These are phyloP conservation scores for Roridomyces roridus DNA, from an alignment of 768 basidiomycete genomes.

Conservation along the genomic window DNA sequence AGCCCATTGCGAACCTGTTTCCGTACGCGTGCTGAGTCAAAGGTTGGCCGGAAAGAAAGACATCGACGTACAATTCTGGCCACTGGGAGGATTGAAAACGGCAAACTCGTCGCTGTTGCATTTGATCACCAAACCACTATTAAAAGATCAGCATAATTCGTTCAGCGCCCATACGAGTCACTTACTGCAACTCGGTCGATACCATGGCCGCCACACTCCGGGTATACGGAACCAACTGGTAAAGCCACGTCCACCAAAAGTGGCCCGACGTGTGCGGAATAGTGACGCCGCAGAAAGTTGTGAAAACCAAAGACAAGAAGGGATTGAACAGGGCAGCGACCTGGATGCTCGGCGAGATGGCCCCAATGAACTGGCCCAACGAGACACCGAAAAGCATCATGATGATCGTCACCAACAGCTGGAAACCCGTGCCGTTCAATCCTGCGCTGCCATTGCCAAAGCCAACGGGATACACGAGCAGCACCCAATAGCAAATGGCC, in stretches of 20 bases:
- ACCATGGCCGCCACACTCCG: slow-evolving; percentile 75
- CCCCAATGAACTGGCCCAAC: slow-evolving; percentile 75
- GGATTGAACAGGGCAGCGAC: slow-evolving; percentile 85
- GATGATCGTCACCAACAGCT: slow-evolving; percentile 71
- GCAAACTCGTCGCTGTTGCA: slow-evolving; percentile 76
- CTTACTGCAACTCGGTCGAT: slow-evolving; percentile 77
- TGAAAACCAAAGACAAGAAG: slow-evolving; percentile 67
- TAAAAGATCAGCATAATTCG: slow-evolving; percentile 19
- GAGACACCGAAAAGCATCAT: slow-evolving; percentile 73
- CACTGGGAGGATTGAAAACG: slow-evolving; percentile 72
- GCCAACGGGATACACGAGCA: slow-evolving; percentile 58
- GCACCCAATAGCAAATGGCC: slow-evolving; percentile 2
- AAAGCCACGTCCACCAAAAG: slow-evolving; percentile 69
- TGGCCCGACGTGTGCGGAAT: slow-evolving; percentile 67
- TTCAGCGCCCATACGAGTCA: slow-evolving; percentile 1
- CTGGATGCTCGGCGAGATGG: slow-evolving; percentile 78
- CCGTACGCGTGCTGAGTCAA: too few species aligned
- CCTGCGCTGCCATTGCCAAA: slow-evolving; percentile 61
- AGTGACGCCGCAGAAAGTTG: slow-evolving; percentile 83
- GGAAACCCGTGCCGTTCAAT: slow-evolving; percentile 66
- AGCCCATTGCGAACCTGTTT: slow-evolving; percentile 69
- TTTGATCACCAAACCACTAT: slow-evolving; percentile 63
- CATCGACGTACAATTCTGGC: slow-evolving; percentile 87
- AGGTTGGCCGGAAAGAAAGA: too few species aligned
- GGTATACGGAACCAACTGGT: slow-evolving; percentile 74